Conservation (phyloP, 192 early-diverging fungal genomes). For the Coemansia sp. region DNA sequence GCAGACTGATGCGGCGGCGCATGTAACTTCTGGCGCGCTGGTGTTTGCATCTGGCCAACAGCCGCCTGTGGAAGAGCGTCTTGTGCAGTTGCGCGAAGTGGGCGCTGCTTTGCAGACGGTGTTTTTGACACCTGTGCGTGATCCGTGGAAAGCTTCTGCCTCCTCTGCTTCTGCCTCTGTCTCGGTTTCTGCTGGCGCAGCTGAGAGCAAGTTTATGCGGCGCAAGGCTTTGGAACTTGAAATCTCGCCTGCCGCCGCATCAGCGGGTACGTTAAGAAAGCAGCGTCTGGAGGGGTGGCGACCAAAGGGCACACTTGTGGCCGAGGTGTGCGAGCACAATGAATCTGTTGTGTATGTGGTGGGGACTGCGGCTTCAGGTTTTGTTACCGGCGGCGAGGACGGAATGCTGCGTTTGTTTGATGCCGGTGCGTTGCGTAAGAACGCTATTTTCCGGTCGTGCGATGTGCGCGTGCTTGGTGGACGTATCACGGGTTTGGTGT, state of each 20-base stretch:
- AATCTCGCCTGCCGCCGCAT: constrained; percentile 22
- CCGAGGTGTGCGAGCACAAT: constrained; percentile 82
- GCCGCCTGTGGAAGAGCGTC: not conserved
- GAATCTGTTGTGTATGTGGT: constrained; percentile 68
- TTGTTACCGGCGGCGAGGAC: constrained; percentile 83
- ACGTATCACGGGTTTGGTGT: constrained; percentile 70
- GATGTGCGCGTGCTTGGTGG: constrained; percentile 70
- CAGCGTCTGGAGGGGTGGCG: constrained; percentile 59
- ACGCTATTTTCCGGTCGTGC: constrained; percentile 75
- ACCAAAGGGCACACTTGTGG: constrained; percentile 75
- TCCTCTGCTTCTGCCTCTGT: not conserved
- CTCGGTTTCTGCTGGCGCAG: not conserved
- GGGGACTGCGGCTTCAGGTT: constrained; percentile 68
- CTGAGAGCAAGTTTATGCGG: constrained; percentile 28
- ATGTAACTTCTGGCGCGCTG: no score
- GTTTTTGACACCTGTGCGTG: constrained; percentile 38
- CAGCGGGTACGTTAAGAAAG: constrained; percentile 14
- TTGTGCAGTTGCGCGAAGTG: constrained; percentile 32
- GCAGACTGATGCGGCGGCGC: not conserved
- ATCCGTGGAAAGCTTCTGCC: constrained; percentile 13
- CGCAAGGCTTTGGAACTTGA: constrained; percentile 57
- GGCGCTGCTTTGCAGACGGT: constrained; percentile 42
- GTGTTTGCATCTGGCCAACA: no score
- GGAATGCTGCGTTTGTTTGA: constrained; percentile 86
- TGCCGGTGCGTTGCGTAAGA: constrained; percentile 72